Base-by-base conservation (phyloP, 257 asterid species). In the Solanum microdontum region DNA sequence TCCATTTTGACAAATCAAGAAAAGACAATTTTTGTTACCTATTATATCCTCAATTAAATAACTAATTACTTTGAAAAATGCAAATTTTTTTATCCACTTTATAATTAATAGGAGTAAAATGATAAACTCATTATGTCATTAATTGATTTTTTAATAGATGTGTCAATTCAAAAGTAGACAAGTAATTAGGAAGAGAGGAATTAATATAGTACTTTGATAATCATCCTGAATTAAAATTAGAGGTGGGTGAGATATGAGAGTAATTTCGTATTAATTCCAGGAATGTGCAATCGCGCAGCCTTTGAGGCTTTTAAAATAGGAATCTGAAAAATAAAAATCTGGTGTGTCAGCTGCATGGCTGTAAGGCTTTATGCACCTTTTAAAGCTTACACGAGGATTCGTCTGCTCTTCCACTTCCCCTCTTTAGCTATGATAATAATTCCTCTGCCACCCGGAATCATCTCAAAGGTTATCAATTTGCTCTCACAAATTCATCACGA, bases 371-470 rank as follows among this genome's bases (percentile, higher is more conserved):
- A 79, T 62, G 34, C 43, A 87, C 85, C 90, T 84, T 90, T 88
- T 55, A 91, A 90, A 83, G 92, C 94, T 89, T 90, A 90, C 95
- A 87, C 97, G 93, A 84, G 91, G 95, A 90, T 90, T 90, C 94
- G 84, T 86, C 88, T 89, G 88, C 88, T 82, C 90, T 88, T 75
- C 83, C 90, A 87, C 91, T 87, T 70, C 86, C 66, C 87, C 89
- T 88, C 89, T 89, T 90, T 90, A 88, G 33, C 89, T 90, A 84
- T 89, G 86, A 88, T 88, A 86, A 85, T 89, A 58, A 58, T 58
- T 58, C 82, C 91, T 88, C 89, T 89, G 90, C 92, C 94, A 90
- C 94, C 90, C 88, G 88, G 90, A 89, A 88, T 90, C 94, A 88
- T 88, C 62, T 85, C 33, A 33, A 24, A 10, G 40, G 17, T 33